Evolutionary conservation across 2,329 filamentous ascomycete genomes (phyloP).

Genomic region (Fusarium sp.): DNA sequence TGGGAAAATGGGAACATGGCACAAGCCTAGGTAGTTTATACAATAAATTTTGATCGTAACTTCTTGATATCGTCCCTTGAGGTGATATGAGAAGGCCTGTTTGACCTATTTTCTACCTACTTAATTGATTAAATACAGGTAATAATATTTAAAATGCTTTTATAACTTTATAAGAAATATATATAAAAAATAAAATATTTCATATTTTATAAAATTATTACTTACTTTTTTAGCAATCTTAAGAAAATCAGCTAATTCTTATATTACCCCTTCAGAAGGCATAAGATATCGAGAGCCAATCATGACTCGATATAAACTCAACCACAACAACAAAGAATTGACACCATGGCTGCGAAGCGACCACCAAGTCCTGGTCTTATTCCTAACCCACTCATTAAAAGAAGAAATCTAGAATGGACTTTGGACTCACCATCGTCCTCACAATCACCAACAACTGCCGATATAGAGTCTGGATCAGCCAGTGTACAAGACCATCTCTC

Average conservation of each 20-base stretch:
- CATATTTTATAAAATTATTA: too few relatives aligned
- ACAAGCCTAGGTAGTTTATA: constrained; percentile 33
- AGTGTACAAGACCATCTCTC: constrained; percentile 55
- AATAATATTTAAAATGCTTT: too few relatives aligned
- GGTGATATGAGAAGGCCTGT: too few relatives aligned
- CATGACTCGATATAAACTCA: constrained; percentile 1
- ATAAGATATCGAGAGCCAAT: background rate
- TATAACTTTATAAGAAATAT: too few relatives aligned
- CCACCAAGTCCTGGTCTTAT: constrained; percentile 53
- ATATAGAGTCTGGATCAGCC: constrained; percentile 57
- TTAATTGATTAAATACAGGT: too few relatives aligned
- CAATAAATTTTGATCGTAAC: constrained; percentile 23
- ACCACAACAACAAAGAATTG: constrained; percentile 9
- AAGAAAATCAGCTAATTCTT: too few relatives aligned
- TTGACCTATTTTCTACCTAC: too few relatives aligned
- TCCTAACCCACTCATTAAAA: constrained; percentile 62
- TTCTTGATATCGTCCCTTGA: background rate
- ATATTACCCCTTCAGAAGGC: too few relatives aligned
- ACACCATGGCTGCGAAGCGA: constrained; percentile 46
- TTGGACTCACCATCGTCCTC: constrained; percentile 42
- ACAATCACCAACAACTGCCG: constrained; percentile 46
- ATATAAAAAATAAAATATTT: too few relatives aligned
- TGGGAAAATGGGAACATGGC: constrained; percentile 11
- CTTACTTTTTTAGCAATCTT: too few relatives aligned
- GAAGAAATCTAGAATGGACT: constrained; percentile 59